Evolutionary conservation across 352 stramenopile species (phyloP), one percentile per base, ranked within the genome.

Genomic region (Phytophthora palmivora): DNA sequence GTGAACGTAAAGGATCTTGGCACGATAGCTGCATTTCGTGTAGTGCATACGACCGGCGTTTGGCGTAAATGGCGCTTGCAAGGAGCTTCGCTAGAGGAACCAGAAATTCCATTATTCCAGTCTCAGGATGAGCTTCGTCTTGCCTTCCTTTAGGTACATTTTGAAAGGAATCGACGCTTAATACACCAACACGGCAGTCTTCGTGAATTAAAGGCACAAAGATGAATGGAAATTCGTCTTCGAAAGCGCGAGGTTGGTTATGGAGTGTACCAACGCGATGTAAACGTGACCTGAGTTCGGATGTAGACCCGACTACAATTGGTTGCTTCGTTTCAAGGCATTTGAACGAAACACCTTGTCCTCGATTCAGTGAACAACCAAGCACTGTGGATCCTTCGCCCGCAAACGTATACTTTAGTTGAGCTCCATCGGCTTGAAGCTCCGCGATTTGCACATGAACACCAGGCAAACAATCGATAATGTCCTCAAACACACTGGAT

Each of bases 141-240:
- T 26, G 11, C 49, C 81, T 59, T 18, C 81, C 83, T 55, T 88
- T 92, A 1, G 82, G 58, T 4, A 91, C 80, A 7, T 72, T 57
- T 0, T 60, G 24, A 57, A 95, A 92, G 0, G 68, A 67, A 45
- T 86, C 82, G 1, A 92, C 61, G n/a, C 72, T 82, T 10, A 95
- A 48, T 0, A 93, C 65, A 6, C 86, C 86, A 5, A 95, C 49
- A 6, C 51, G 58, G 6, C 63, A 75, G 37, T 92, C 86, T 26
- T 95, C 81, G 48, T 95, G 72, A 2, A 89, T 21, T 2, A 95
- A 66, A 28, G 86, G 84, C 3, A 93, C 16, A 11, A 92, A 84
- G 0, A 92, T 58, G 38, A 74, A 84, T n/a, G 82, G 82, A 0
- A 88, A 76, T 6, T 70, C 56, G 4, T 70, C 57, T 12, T 45